phyloP scores from a whole-genome alignment of 129 eudicot species.

The Arctium minus region DNA sequence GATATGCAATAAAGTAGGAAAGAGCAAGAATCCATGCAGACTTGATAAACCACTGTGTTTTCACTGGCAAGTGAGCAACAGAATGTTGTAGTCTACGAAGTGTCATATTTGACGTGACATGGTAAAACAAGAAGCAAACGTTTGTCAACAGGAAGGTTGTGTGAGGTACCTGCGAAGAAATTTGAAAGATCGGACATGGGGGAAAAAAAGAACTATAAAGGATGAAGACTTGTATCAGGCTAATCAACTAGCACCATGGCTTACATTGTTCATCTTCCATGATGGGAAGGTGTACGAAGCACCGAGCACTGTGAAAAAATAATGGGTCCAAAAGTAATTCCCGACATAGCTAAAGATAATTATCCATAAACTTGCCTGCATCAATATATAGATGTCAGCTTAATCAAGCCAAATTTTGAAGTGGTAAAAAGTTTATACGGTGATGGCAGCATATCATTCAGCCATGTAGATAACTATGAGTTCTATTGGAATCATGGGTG shows the following conservation, averaged over 20 bases:
- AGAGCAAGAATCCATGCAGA: constrained; percentile 79
- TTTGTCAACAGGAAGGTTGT: constrained; percentile 85
- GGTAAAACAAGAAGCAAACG: constrained; percentile 91
- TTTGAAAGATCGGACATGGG: neutral
- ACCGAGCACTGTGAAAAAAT: constrained; percentile 90
- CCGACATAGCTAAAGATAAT: constrained; percentile 84
- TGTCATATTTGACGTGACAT: constrained; percentile 79
- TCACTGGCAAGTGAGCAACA: constrained; percentile 62
- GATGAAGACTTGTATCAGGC: neutral
- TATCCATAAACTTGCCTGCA: constrained; percentile 93
- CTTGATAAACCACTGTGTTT: constrained; percentile 64
- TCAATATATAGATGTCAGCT: neutral
- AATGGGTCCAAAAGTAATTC: constrained; percentile 97
- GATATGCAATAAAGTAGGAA: constrained; percentile 77
- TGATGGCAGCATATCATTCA: neutral
- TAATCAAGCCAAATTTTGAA: neutral
- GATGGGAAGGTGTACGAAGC: constrained; percentile 98
- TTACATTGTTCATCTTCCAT: constrained; percentile 94
- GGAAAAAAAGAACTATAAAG: neutral
- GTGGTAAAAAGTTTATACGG: neutral
- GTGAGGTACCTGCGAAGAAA: constrained; percentile 75
- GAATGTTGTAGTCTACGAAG: constrained; percentile 73
- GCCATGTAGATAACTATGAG: neutral
- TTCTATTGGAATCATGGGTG: neutral
- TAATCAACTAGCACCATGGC: constrained; percentile 11